These are phyloP conservation scores for Auricularia sp. DNA, from an alignment of 768 basidiomycete species.

Conservation along the genomic window DNA sequence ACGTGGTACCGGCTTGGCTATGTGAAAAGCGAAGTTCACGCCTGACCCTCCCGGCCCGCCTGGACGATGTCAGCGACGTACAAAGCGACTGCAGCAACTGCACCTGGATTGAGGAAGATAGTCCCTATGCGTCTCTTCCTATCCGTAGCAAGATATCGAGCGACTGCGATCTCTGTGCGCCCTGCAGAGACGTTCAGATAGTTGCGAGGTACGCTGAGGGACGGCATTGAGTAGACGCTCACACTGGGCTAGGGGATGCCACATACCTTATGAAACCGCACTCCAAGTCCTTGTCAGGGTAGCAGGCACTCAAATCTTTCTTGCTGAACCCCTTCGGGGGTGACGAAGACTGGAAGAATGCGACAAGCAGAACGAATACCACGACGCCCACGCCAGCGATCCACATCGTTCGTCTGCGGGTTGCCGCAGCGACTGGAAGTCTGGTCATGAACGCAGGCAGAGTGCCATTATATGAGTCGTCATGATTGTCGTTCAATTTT, in stretches of 20 bases:
- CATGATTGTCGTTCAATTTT: background rate
- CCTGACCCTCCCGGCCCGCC: slow-evolving; percentile 6
- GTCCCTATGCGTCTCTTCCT: slow-evolving; percentile 16
- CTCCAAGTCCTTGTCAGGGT: background rate
- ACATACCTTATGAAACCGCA: background rate
- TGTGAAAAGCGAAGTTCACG: background rate
- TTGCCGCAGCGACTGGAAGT: background rate
- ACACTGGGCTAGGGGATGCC: background rate
- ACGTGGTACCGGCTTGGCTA: background rate
- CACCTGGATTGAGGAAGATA: slow-evolving; percentile 25
- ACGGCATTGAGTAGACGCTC: background rate
- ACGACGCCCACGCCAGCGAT: background rate
- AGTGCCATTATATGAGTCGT: background rate
- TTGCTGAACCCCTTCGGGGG: background rate
- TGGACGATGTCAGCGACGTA: background rate
- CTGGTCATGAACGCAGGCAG: background rate
- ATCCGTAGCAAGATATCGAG: slow-evolving; percentile 19
- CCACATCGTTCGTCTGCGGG: background rate
- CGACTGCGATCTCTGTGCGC: slow-evolving; percentile 20
- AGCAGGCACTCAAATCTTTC: background rate
- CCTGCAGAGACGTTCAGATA: slow-evolving; percentile 21
- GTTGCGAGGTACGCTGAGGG: slow-evolving; percentile 21
- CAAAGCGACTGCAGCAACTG: background rate
- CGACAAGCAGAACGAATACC: background rate
- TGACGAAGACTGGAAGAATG: background rate